Percentiles rank a stretch among this genome's conserved stretches.
These are phyloP conservation scores for Rhododendron ferrugineum DNA, from an alignment of 148 eudicot species.

Conservation along the genomic window DNA sequence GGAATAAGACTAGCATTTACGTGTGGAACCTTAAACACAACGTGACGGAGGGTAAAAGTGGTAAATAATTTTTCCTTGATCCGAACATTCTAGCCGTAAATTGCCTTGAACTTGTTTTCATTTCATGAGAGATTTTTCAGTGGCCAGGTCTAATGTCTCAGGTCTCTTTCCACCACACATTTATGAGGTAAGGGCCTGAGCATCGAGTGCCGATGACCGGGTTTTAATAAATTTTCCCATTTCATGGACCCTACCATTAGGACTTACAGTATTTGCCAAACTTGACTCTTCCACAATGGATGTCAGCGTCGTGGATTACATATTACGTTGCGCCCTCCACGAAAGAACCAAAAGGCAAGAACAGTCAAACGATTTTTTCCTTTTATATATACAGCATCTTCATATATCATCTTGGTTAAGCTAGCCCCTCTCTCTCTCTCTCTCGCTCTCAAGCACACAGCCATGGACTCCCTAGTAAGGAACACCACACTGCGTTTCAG, in stretches of 20 bases:
- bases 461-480: constrained; percentile 17
- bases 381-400: neutral
- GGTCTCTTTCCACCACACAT: neutral
- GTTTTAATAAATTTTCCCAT: neutral
- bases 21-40: no score
- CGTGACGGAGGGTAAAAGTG: no score
- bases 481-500: constrained; percentile 18
- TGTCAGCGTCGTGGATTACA: neutral
- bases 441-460: neutral
- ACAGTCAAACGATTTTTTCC: neutral
- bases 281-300: neutral
- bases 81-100: neutral
- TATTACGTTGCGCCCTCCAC: neutral
- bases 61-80: no score
- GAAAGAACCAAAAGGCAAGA: neutral
- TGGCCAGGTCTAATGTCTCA: neutral
- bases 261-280: neutral
- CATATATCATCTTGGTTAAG: neutral
- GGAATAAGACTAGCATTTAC: no score
- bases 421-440: neutral
- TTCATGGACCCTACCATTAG: neutral
- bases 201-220: neutral
- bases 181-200: neutral
- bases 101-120: neutral
- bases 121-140: neutral